phyloP scores from a whole-genome alignment of 1,284 basidiomycete genomes.

The Cryptococcus neoformans region DNA sequence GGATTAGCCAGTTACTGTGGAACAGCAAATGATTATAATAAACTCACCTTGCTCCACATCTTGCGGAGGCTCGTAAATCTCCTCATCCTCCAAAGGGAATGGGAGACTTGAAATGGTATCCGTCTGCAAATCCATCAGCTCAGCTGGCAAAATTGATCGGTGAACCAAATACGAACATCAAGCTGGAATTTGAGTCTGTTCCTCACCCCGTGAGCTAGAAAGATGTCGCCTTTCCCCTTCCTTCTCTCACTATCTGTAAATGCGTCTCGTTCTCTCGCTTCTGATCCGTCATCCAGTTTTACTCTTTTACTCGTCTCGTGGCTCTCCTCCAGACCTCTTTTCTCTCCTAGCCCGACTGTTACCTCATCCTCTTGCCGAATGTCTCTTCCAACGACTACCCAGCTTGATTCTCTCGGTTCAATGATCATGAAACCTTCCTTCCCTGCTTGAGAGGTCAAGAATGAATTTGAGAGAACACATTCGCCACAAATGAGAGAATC shows the following conservation, averaged over 20 bases:
- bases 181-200: constrained; percentile 24
- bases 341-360: background rate
- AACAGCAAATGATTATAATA: background rate
- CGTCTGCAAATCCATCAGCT: constrained; percentile 7
- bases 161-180: constrained; percentile 20
- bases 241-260: background rate
- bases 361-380: constrained; percentile 2
- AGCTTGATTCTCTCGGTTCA: constrained; percentile 23
- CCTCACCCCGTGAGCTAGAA: constrained; percentile 38
- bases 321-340: background rate
- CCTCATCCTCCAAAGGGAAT: constrained; percentile 44
- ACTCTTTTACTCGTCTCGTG: background rate
- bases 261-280: background rate
- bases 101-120: constrained; percentile 25
- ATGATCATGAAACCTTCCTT: constrained; percentile 44
- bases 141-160: background rate
- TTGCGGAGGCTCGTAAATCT: constrained; percentile 45
- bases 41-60: constrained; percentile 31
- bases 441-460: constrained; percentile 26
- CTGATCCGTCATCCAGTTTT: constrained; percentile 4
- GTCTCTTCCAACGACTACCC: constrained; percentile 23
- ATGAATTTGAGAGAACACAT: constrained; percentile 25
- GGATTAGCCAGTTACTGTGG: background rate
- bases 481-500: constrained; percentile 43
- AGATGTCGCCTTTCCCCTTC: constrained; percentile 41